Base-by-base conservation (phyloP, 169 alveolate genomes). In the Plasmodium yoelii region DNA sequence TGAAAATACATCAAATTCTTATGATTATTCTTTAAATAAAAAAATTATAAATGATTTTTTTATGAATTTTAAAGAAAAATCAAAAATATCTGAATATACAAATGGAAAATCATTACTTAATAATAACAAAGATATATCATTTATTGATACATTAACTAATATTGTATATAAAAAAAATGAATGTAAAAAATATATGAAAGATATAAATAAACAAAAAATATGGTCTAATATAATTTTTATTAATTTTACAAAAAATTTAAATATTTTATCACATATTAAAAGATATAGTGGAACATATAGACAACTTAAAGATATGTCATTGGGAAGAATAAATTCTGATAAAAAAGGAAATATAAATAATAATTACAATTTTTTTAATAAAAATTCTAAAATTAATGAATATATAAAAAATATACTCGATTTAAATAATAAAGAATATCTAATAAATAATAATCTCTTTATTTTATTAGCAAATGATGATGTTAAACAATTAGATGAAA, bases 401-500 rank as follows among this genome's bases (percentile, higher is more conserved):
- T 72, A 44, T 47, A 56, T 86, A 69, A 6, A 34, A 6, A 70
- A 15, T 2, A 86, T 67, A 12, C 51, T 86, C 9, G 91, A 86
- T 86, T 24, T 86, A 46, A 57, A 86, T 49, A 63, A 86, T 59
- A 59, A 68, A 46, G 72, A 68, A 18, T 86, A 86, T 70, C 59
- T 86, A n/a, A 5, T 18, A 44, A 28, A 86, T 18, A 86, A 70
- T 69, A 68, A 69, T 61, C 49, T 86, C 8, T 86, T 69, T 57
- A 61, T 86, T 57, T 46, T 86, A 47, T 57, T 86, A 69, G 69
- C 86, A 9, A 69, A 69, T 46, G 74, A 86, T 6, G 91, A 86
- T 55, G 67, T 82, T 0, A 82, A 82, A 56, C 68, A 53, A 55
- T 22, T 82, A 3, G 51, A 82, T 12, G 39, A 68, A 46, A 10